These are phyloP conservation scores for Dunaliella primolecta DNA, from an alignment of 139 green algal genomes.

Conservation along the genomic window DNA sequence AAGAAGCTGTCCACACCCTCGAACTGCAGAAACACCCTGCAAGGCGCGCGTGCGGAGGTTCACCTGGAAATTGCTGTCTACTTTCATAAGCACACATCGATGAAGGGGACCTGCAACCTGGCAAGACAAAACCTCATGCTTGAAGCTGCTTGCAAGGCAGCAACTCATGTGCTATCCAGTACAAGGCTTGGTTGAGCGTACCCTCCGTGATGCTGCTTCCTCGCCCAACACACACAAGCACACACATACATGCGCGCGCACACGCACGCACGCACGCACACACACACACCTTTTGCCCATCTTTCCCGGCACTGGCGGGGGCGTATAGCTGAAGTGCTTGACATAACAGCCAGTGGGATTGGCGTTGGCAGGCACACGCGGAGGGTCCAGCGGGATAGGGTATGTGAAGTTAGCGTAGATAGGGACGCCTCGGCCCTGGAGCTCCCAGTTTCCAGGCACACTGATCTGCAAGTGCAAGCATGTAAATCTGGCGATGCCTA, in stretches of 20 bases:
- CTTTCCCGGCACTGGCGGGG: too few relatives aligned
- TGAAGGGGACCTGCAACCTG: too few relatives aligned
- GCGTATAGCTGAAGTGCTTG: slow-evolving; percentile 48
- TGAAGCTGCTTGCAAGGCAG: too few relatives aligned
- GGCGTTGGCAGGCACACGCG: slow-evolving; percentile 65
- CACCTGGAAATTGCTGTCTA: too few relatives aligned
- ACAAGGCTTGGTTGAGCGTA: too few relatives aligned
- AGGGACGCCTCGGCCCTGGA: slow-evolving; percentile 73
- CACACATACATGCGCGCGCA: not conserved
- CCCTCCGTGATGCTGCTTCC: too few relatives aligned
- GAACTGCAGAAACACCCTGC: slow-evolving; percentile 77
- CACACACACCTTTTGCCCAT: slow-evolving; percentile 11
- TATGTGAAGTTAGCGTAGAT: slow-evolving; percentile 97
- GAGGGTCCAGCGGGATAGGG: slow-evolving; percentile 85
- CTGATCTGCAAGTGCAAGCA: slow-evolving; percentile 51
- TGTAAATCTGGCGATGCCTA: too few relatives aligned
- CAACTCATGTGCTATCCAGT: too few relatives aligned
- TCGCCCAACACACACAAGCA: not conserved
- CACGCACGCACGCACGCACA: not conserved
- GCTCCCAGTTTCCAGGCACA: slow-evolving; percentile 89
- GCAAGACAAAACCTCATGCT: too few relatives aligned
- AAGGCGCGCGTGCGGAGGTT: too few relatives aligned
- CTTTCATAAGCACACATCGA: too few relatives aligned
- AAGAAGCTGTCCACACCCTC: slow-evolving; percentile 85
- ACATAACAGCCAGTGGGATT: slow-evolving; percentile 95